Base-by-base conservation (phyloP, 1,284 basidiomycete genomes). In the Austroboletus niveus region DNA sequence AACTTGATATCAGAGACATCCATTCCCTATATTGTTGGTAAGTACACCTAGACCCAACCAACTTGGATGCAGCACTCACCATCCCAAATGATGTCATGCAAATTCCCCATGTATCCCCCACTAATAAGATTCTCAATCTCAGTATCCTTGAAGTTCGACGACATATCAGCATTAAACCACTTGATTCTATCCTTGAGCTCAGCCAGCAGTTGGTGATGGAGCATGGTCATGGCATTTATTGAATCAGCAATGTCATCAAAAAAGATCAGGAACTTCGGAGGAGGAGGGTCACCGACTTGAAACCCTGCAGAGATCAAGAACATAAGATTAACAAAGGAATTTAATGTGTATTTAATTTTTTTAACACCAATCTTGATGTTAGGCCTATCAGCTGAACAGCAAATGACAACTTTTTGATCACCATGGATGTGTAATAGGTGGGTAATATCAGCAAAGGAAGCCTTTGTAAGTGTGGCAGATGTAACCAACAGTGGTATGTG, bases 251-350 rank as follows among this genome's bases (percentile, higher is more conserved):
- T 69, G 20, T 52, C 58, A 42, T 73, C 57, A 31, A 69, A 66
- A 52, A 73, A 72, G 2, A 72, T 39, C 3, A 72, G 22, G 43
- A 73, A 69, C n/a, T 62, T 66, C 7, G 51, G 49, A 1, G 52
- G 55, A 5, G 56, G 52, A 5, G 51, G 46, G 9, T 59, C 50
- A 5, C 57, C 52, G 1, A 36, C 45, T 11, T 53, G 51, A 22
- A 29, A 58, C 6, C 50, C 53, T 0, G 40, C 22, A 0, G 60
- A 64, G 1, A 69, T 60, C 0, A 72, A 46, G 31, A 70, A 68
- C 4, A 31, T 38, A 6, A 72, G 60, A 48, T 73, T 69, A 2
- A 49, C 8, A 47, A 54, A 17, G 17, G 17, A 68, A 12, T 45
- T 56, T 1, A 57, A 31, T 0, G 69, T 4, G 32, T 61, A 56